These are phyloP conservation scores for Boletus vinaceobasis DNA, from an alignment of 768 basidiomycete species.

Conservation along the genomic window DNA sequence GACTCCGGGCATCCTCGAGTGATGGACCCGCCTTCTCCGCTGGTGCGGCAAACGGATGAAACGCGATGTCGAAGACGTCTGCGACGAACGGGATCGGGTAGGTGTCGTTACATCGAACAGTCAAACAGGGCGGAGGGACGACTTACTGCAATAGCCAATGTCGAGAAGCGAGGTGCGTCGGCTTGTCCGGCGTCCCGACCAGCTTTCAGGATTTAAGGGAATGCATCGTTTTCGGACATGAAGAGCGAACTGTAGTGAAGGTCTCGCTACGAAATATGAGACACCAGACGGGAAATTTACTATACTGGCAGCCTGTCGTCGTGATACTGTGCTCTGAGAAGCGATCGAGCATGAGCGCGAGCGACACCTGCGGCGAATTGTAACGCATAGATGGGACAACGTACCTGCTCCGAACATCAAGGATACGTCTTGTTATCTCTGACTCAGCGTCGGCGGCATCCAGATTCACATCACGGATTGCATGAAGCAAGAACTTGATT, in stretches of 20 bases:
- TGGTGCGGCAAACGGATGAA: not conserved
- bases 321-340: not conserved
- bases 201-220: not conserved
- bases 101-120: not conserved
- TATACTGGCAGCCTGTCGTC: too few relatives aligned
- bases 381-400: not conserved
- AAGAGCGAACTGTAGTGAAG: not conserved
- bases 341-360: not conserved
- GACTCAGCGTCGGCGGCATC: not conserved
- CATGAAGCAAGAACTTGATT: not conserved
- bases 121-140: not conserved
- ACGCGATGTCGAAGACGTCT: not conserved
- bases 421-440: not conserved
- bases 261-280: not conserved
- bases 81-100: not conserved
- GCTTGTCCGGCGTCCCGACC: not conserved
- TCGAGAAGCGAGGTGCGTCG: not conserved
- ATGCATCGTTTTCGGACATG: constrained; percentile 1
- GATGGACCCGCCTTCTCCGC: not conserved
- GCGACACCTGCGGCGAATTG: not conserved
- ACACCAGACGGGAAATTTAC: not conserved
- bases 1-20: not conserved
- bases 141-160: constrained; percentile 7
- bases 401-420: not conserved
- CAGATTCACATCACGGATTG: not conserved